Evolutionary conservation across 371 early-diverging fungal genomes (phyloP).

Genomic region (Saksenaea oblongispora): DNA sequence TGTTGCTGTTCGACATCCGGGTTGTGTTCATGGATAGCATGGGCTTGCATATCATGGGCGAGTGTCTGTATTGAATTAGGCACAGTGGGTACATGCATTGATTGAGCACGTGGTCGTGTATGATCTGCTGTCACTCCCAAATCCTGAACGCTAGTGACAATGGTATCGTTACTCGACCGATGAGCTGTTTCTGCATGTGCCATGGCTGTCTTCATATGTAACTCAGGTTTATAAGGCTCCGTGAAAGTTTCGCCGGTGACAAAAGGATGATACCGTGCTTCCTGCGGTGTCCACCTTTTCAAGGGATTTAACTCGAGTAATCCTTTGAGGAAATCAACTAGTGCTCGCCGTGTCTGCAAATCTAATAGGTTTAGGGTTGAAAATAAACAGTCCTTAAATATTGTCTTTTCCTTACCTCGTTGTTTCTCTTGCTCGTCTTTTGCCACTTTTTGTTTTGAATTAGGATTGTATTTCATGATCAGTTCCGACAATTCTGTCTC

Average conservation of each 20-base stretch:
- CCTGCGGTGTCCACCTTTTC: constrained; percentile 92
- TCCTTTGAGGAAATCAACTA: constrained; percentile 89
- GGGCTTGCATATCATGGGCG: constrained; percentile 18
- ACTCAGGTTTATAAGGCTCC: constrained; percentile 58
- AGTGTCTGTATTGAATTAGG: constrained; percentile 18
- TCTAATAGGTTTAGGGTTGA: constrained; percentile 43
- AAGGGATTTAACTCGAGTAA: constrained; percentile 87
- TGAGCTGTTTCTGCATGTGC: neutral
- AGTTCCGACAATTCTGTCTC: constrained; percentile 80
- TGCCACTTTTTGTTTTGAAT: constrained; percentile 18
- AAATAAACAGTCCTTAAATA: constrained; percentile 10
- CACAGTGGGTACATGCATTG: constrained; percentile 9
- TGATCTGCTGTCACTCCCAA: neutral
- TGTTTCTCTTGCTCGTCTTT: constrained; percentile 57
- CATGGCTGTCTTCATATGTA: constrained; percentile 13
- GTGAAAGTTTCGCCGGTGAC: constrained; percentile 84
- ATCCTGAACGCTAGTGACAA: neutral
- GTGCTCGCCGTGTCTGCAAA: constrained; percentile 60
- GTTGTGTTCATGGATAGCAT: constrained; percentile 4
- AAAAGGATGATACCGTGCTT: constrained; percentile 94
- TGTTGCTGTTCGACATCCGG: neutral
- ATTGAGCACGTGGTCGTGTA: constrained; percentile 18
- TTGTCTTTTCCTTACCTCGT: constrained; percentile 65
- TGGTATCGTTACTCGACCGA: neutral
- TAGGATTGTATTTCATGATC: constrained; percentile 73